Base-by-base conservation (phyloP, 495 filamentous ascomycete genomes). In the Rusavskia elegans region DNA sequence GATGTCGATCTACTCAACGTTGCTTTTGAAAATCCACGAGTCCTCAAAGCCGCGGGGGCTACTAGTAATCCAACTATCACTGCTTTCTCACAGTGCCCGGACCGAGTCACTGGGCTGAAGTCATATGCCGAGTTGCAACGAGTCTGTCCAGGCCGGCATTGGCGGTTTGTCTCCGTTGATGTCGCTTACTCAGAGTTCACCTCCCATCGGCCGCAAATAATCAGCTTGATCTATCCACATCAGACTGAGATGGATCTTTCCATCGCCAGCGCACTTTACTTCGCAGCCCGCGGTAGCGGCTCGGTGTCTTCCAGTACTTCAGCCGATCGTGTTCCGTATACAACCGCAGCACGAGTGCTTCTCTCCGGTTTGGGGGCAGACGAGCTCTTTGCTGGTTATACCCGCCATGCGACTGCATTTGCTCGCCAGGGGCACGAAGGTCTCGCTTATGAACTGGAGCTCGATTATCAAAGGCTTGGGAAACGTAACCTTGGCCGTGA, bases 171-270 rank as follows among this genome's bases (percentile, higher is more conserved):
- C 17, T 67, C 71, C 25, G 84, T 99, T 48, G 81, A 99, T 58
- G 71, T 99, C 27, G 81, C 92, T 0, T 94, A 89, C 58, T 58
- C 71, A 13, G 87, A 94, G 54, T 84, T 82, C 0, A 55, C 82
- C 42, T 69, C 73, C 3, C 87, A 95, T 59, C 80, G 87, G 45
- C 59, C 73, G 7, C 71, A 68, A 6, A 74, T 97, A 3, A 75
- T 87, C 37, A 74, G 76, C 2, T 74, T 99, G 14, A 92, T 97
- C 59, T 75, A 83, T 58, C 92, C 92, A 0, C 92, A 97, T 64
- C 88, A 94, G 59, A 97, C 92, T 0, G 93, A 96, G 64, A 99
- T 99, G 92, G 92, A 99, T 60, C 74, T 96, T 3, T 97, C 93
- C n/a, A 97, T 99, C 58, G 84, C 84, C 2, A 80, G 77, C 49